These are phyloP conservation scores for Mercurialis annua DNA, from an alignment of 345 rosid genomes.

Conservation along the genomic window DNA sequence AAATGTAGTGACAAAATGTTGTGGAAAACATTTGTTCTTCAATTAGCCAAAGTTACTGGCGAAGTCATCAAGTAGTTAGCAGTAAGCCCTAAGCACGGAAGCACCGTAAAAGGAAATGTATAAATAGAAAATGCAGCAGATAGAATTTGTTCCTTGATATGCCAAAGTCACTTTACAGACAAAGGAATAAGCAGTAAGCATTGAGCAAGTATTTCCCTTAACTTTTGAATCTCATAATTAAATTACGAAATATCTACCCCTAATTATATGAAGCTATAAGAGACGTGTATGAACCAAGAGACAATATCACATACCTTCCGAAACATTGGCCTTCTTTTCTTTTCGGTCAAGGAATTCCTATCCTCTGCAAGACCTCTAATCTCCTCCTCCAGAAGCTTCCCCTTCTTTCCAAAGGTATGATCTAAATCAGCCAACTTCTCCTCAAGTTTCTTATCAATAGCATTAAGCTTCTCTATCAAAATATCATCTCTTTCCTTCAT, in stretches of 20 bases:
- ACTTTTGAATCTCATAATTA: background rate
- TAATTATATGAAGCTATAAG: background rate
- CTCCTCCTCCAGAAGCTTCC: conserved; percentile 85
- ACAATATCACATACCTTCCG: conserved; percentile 52
- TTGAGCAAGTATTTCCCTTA: background rate
- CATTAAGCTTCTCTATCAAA: conserved; percentile 66
- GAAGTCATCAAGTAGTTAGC: too few species aligned
- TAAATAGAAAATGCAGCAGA: background rate
- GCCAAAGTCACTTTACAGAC: background rate
- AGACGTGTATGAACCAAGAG: conserved; percentile 7
- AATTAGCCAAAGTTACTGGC: too few species aligned
- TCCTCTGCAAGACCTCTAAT: conserved; percentile 90
- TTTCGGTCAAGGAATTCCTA: conserved; percentile 85
- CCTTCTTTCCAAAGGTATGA: conserved; percentile 90
- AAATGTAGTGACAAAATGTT: background rate
- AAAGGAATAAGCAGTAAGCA: background rate
- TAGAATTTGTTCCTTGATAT: background rate
- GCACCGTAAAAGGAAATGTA: too few species aligned
- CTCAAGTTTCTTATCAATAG: conserved; percentile 77
- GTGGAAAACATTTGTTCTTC: too few species aligned
- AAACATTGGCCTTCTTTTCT: conserved; percentile 75
- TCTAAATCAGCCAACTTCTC: conserved; percentile 82
- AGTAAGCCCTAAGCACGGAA: too few species aligned
- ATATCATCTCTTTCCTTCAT: conserved; percentile 84
- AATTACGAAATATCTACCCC: background rate